These are phyloP conservation scores for Ophiostoma triangulosporum DNA, from an alignment of 2,329 filamentous ascomycete species.

Conservation along the genomic window DNA sequence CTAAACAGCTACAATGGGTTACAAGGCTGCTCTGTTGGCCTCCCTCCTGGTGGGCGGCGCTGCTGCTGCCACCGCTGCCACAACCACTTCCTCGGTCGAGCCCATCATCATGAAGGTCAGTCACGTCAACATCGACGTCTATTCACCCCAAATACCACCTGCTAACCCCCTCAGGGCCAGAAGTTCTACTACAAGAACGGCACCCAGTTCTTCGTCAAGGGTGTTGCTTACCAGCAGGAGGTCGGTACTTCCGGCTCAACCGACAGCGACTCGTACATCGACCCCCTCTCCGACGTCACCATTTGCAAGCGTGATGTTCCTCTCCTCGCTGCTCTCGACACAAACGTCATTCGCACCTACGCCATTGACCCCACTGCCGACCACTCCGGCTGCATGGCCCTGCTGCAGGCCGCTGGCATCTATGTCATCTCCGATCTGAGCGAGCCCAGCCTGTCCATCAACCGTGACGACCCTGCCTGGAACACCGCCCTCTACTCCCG, in stretches of 20 bases:
- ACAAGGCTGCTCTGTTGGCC: conserved; percentile 23
- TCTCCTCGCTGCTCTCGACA: conserved; percentile 61
- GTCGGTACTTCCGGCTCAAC: conserved; percentile 42
- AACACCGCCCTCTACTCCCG: conserved; percentile 62
- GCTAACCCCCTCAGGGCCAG: conserved; percentile 17
- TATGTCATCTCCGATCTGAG: conserved; percentile 89
- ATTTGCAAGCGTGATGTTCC: conserved; percentile 78
- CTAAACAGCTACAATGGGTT: conserved; percentile 13
- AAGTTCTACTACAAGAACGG: conserved; percentile 72
- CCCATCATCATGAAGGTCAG: conserved; percentile 56
- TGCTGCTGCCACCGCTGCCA: conserved; percentile 24
- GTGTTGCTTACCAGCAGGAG: conserved; percentile 90
- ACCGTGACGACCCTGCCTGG: conserved; percentile 69
- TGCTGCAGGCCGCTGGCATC: conserved; percentile 74
- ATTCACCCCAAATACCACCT: too few relatives aligned
- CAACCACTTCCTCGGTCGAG: conserved; percentile 32
- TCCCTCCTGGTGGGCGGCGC: conserved; percentile 24
- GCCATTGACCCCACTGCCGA: conserved; percentile 69
- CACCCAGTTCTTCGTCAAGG: conserved; percentile 65
- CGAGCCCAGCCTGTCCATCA: conserved; percentile 71
- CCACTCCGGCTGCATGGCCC: conserved; percentile 73
- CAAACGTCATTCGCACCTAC: conserved; percentile 92
- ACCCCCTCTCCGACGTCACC: conserved; percentile 63
- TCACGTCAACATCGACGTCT: background rate
- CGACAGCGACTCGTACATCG: conserved; percentile 48